Percentiles rank a stretch among this genome's conserved stretches.
These are phyloP conservation scores for Ambrosiella xylebori DNA, from an alignment of 2,329 filamentous ascomycete species.

Conservation along the genomic window DNA sequence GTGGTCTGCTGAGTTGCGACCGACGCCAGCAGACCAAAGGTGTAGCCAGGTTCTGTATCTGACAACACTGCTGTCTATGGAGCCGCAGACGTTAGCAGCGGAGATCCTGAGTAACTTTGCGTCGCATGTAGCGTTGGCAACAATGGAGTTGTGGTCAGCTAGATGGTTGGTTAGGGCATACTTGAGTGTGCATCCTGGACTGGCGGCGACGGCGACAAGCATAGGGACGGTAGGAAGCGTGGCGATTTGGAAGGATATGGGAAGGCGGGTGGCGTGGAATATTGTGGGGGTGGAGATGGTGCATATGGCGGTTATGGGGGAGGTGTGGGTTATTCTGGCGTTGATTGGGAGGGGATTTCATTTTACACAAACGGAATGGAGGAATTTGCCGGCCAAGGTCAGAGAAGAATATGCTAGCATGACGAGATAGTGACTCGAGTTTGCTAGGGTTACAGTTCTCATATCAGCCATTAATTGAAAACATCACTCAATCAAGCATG, in stretches of 20 bases:
- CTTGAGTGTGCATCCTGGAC: constrained; percentile 17
- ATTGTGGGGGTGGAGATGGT: constrained; percentile 23
- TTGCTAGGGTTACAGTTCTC: too few relatives aligned
- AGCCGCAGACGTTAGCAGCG: constrained; percentile 32
- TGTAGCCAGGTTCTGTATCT: constrained; percentile 22
- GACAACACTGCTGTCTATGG: constrained; percentile 30
- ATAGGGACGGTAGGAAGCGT: constrained; percentile 12
- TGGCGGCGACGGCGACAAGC: constrained; percentile 19
- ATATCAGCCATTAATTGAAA: too few relatives aligned
- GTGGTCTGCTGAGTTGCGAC: constrained; percentile 42
- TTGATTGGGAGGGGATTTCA: constrained; percentile 8
- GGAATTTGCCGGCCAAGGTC: constrained; percentile 1
- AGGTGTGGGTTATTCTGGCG: constrained; percentile 7
- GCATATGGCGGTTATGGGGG: constrained; percentile 9
- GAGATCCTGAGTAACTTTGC: constrained; percentile 29
- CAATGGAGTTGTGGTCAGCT: constrained; percentile 30
- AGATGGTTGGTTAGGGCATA: constrained; percentile 29
- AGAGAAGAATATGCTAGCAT: neutral
- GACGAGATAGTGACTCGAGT: too few relatives aligned
- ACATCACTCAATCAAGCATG: neutral
- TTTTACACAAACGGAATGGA: constrained; percentile 10
- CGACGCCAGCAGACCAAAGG: constrained; percentile 21
- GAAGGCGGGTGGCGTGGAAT: constrained; percentile 14
- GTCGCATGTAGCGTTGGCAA: constrained; percentile 26
- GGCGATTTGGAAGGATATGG: constrained; percentile 11